Conservation (phyloP, 2,329 filamentous ascomycete genomes). For the Pseudocercospora macadamiae region DNA sequence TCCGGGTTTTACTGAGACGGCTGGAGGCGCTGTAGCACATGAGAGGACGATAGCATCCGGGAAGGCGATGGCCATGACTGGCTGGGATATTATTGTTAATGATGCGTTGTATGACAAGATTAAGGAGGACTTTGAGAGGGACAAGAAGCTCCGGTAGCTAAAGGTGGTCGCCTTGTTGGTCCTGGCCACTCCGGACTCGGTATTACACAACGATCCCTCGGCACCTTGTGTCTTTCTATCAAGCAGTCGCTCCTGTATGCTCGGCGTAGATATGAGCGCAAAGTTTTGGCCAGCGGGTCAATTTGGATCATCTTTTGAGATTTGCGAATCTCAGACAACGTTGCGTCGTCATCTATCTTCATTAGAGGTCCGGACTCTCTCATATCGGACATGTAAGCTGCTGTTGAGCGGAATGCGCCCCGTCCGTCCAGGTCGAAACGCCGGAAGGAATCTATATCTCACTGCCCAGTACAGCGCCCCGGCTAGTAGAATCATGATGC, state of each 20-base stretch:
- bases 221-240: too few species aligned
- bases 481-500: conserved; percentile 40
- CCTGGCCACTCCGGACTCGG: too few species aligned
- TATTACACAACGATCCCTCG: too few species aligned
- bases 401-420: not conserved
- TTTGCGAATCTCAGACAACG: too few species aligned
- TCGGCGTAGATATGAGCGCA: too few species aligned
- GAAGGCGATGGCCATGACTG: conserved; percentile 15
- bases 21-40: conserved; percentile 7
- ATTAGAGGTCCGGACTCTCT: conserved; percentile 3
- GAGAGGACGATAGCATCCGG: conserved; percentile 2
- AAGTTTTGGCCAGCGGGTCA: too few species aligned
- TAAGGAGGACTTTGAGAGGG: conserved; percentile 2
- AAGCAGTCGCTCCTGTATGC: too few species aligned
- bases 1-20: conserved; percentile 8
- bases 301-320: too few species aligned
- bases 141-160: conserved; percentile 5
- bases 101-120: conserved; percentile 20
- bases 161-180: not conserved
- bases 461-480: conserved; percentile 15
- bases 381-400: not conserved
- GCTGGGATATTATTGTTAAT: conserved; percentile 3
- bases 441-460: conserved; percentile 12
- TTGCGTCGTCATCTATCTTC: too few species aligned
- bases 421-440: not conserved